Base-by-base conservation (phyloP, 176 grass and related monocot species). In the Aegilops umbellulata region DNA sequence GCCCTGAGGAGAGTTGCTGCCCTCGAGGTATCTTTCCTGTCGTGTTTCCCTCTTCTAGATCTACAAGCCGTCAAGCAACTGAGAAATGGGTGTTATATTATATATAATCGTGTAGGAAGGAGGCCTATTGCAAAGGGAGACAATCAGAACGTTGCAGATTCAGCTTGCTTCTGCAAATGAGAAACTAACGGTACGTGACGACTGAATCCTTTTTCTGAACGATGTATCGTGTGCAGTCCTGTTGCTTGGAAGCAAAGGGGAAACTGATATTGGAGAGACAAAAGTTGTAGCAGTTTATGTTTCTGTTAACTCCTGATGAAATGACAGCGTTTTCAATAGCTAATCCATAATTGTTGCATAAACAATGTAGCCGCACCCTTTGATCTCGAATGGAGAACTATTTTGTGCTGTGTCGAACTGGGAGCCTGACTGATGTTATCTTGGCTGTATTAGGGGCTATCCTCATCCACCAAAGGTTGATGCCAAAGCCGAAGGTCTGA, bases 1-100 rank as follows among this genome's bases (percentile, higher is more conserved):
- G 76, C 76, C 38, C 38, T 79, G 76, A 79, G 22, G 11, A 62
- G 51, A 79, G 76, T 62, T 36, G n/a, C 29, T 24, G 76, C 32
- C 5, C 76, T 79, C 2, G 76, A 62, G 76, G 32, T 79, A 63
- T 62, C 55, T 23, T 47, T 47, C 2, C 20, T 78, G 3, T 39
- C 10, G 74, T 58, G 47, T 58, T 77, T 19, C 75, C 46, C 19
- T n/a, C 14, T 58, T 58, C 29, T 77, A 22, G 22, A 60, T 62
- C 20, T 79, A 24, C n/a, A 39, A 63, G 57, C 12, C 5, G 20
- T 62, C 17, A 7, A 63, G 39, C n/a, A 36, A 24, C 35, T 79
- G 77, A 41, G 13, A 17, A 15, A 79, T 72, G 5, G 10, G 68
- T 61, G 25, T 78, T 78, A 17, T 79, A 47, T 47, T 47, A 47